A percentile compares a stretch with the other conserved stretches of the same genome.
Evolutionary conservation across 2,329 filamentous ascomycete species (phyloP).

Genomic region (Chaetomium strumarium): DNA sequence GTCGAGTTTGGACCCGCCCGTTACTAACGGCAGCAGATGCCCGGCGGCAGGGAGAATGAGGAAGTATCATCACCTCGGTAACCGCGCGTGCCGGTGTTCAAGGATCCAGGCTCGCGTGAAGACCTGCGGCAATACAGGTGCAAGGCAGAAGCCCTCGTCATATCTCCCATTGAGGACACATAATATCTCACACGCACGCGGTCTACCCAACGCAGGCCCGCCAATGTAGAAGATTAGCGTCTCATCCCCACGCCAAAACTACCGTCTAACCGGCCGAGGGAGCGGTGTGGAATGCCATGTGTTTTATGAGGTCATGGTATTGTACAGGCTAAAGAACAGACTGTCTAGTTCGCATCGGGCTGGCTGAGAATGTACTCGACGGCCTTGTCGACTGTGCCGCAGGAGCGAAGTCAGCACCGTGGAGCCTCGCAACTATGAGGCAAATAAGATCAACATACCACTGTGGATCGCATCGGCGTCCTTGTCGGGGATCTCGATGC

Average conservation of each 20-base stretch:
- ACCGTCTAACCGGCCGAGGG: slow-evolving; percentile 9
- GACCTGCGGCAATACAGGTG: too few relatives aligned
- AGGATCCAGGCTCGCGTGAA: too few relatives aligned
- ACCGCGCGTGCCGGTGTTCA: too few relatives aligned
- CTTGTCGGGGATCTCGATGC: slow-evolving; percentile 98
- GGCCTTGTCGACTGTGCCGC: slow-evolving; percentile 73
- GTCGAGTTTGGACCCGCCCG: too few relatives aligned
- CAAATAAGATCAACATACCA: slow-evolving; percentile 51
- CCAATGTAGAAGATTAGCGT: slow-evolving; percentile 1
- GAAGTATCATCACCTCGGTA: too few relatives aligned
- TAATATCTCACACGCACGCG: background rate
- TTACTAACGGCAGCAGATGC: too few relatives aligned
- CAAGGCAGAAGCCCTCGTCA: background rate
- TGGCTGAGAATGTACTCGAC: slow-evolving; percentile 90
- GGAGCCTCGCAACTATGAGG: background rate
- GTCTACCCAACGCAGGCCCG: background rate
- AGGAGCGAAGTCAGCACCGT: slow-evolving; percentile 10
- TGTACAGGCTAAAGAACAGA: slow-evolving; percentile 11
- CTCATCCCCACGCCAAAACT: background rate
- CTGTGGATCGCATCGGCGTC: slow-evolving; percentile 92
- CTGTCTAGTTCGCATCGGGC: slow-evolving; percentile 71
- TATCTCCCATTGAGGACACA: background rate
- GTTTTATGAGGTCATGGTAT: slow-evolving; percentile 18
- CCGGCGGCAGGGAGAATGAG: too few relatives aligned
- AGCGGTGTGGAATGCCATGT: slow-evolving; percentile 12